A percentile compares a stretch with the other conserved stretches of the same genome.
Conservation (phyloP, 371 early-diverging fungal genomes). For the Syncephalis plumigaleata region DNA sequence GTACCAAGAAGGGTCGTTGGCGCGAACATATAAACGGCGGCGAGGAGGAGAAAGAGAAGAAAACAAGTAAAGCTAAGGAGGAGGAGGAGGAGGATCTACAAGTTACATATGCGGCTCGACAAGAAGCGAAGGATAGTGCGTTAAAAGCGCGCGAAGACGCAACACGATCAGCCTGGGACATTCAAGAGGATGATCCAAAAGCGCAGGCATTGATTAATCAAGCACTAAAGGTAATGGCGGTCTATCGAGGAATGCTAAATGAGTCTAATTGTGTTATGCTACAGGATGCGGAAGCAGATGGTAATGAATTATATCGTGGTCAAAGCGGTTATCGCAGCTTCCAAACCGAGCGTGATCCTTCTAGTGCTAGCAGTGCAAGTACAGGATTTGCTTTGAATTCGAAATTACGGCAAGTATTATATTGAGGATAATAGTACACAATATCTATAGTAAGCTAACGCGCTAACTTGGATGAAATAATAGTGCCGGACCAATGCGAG, state of each 20-base stretch:
- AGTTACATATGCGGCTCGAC: no score
- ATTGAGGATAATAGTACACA: not conserved
- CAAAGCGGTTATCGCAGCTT: conserved; percentile 35
- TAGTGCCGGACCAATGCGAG: conserved; percentile 71
- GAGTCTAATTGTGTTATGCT: no score
- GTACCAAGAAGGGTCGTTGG: no score
- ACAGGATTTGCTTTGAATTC: conserved; percentile 1
- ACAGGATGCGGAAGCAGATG: conserved; percentile 7
- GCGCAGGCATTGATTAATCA: conserved; percentile 17
- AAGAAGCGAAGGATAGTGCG: no score
- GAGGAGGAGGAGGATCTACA: no score
- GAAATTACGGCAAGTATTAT: conserved; percentile 16
- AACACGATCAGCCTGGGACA: no score
- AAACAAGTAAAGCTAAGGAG: no score
- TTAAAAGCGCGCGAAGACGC: no score
- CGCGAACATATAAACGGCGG: no score
- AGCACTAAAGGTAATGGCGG: conserved; percentile 11
- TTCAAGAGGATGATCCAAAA: conserved; percentile 7
- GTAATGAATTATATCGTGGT: conserved; percentile 37
- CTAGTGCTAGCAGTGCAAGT: conserved; percentile 24
- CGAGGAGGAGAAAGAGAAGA: no score
- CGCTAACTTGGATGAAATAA: conserved; percentile 7
- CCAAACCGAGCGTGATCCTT: conserved; percentile 33
- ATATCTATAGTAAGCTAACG: no score
- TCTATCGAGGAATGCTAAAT: no score